phyloP scores from a whole-genome alignment of 805 yeast species.

The Ogataea dorogensis region DNA sequence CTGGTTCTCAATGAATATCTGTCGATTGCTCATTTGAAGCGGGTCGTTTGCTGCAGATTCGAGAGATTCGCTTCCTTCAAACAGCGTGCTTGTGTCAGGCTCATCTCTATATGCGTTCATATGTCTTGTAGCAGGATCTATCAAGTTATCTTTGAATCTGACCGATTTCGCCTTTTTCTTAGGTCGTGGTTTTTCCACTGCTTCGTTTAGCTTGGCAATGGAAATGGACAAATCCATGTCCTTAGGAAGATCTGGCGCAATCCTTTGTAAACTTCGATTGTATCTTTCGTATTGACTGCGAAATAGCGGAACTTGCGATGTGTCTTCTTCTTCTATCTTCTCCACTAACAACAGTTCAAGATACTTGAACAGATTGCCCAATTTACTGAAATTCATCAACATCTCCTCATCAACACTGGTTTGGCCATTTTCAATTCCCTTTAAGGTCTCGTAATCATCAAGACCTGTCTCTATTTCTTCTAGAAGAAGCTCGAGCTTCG shows the following conservation, averaged over 20 bases:
- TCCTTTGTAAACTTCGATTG: constrained; percentile 2
- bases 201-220: constrained; percentile 5
- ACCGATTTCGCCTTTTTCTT: constrained; percentile 26
- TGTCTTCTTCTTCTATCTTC: constrained; percentile 9
- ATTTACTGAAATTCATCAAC: constrained; percentile 12
- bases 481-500: constrained; percentile 18
- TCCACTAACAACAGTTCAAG: constrained; percentile 19
- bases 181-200: constrained; percentile 2
- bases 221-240: constrained; percentile 3
- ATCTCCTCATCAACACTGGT: constrained; percentile 16
- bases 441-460: constrained; percentile 20
- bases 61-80: neutral
- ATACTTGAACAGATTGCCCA: constrained; percentile 16
- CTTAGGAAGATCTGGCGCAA: constrained; percentile 10
- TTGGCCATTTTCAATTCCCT: constrained; percentile 2
- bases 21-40: constrained; percentile 27
- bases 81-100: neutral
- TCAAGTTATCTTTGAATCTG: constrained; percentile 24
- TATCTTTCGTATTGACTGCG: constrained; percentile 5
- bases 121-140: constrained; percentile 17
- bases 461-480: constrained; percentile 19
- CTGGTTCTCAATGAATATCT: constrained; percentile 39
- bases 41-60: constrained; percentile 5
- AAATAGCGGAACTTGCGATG: constrained; percentile 3
- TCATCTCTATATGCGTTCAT: constrained; percentile 14